These are phyloP conservation scores for Pseudopithomyces maydicus DNA, from an alignment of 2,329 filamentous ascomycete species.

Conservation along the genomic window DNA sequence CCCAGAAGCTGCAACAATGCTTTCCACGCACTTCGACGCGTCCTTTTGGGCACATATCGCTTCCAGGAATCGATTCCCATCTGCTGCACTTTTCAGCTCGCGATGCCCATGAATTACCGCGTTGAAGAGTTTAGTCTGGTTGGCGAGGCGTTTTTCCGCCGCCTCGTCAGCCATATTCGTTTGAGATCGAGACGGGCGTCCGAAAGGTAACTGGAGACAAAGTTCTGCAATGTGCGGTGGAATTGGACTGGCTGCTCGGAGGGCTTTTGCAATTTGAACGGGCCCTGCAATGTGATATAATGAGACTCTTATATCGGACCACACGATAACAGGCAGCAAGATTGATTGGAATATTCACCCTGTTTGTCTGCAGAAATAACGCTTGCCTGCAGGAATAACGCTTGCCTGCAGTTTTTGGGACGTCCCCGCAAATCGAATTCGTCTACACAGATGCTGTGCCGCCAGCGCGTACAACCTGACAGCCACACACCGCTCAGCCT, in stretches of 20 bases:
- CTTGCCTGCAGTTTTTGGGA: conserved; percentile 23
- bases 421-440: conserved; percentile 18
- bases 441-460: conserved; percentile 20
- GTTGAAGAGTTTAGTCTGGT: conserved; percentile 48
- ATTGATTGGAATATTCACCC: conserved; percentile 29
- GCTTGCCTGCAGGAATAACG: background rate
- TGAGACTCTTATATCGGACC: conserved; percentile 9
- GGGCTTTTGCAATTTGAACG: background rate
- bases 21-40: conserved; percentile 46
- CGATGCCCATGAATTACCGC: conserved; percentile 47
- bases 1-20: conserved; percentile 28
- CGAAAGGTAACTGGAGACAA: background rate
- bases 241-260: no score
- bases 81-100: conserved; percentile 41
- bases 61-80: conserved; percentile 56
- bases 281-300: conserved; percentile 5
- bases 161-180: conserved; percentile 25
- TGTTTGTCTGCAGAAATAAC: background rate
- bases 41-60: conserved; percentile 52
- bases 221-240: background rate
- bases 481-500: conserved; percentile 32
- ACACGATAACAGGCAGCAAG: conserved; percentile 22
- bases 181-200: background rate
- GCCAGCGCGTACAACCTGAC: conserved; percentile 21
- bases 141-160: conserved; percentile 28